Base-by-base conservation (phyloP, 176 grass and related monocot genomes). In the Musa troglodytarum region DNA sequence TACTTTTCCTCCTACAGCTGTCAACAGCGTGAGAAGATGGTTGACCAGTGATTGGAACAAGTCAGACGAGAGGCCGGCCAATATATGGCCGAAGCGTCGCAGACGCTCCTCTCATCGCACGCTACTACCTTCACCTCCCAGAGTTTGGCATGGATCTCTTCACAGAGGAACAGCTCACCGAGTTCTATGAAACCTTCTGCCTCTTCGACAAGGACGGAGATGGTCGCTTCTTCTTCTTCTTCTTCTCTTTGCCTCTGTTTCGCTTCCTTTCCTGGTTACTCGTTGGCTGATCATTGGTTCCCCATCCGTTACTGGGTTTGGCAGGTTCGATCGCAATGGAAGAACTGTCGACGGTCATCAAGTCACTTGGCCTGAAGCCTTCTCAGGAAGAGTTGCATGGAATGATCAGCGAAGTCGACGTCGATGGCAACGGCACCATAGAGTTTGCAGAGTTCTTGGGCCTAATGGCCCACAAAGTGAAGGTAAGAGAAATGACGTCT, bases 381-480 rank as follows among this genome's bases (percentile, higher is more conserved):
- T 83, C 53, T n/a, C 10, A 73, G 3, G 90, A 90, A 55, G 90
- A 90, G 82, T 76, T 97, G 10, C 29, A 80, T 1, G 87, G 93
- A 43, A 97, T 97, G 90, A 86, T 97, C 73, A 83, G 83, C 56
- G 90, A 90, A 81, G 83, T 88, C 11, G 93, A 97, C 81, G 77
- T 72, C n/a, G 87, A 97, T 83, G 87, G 89, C 80, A 87, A 85
- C 82, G 93, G 93, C 43, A 65, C 87, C 64, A 93, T 97, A 64
- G 90, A 97, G 14, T 93, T 93, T 74, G 49, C 68, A 24, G 93
- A 97, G 79, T 97, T 97, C 77, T 79, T 90, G 0, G 76, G 9
- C 0, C 85, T 97, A 59, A 87, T 97, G 88, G 78, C 90, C 1
- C 77, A 83, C 58, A 95, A 88, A 80, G 24, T 63, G 58, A 74